Base-by-base conservation (phyloP, 257 asterid genomes). In the Paraleonurus japonicus region DNA sequence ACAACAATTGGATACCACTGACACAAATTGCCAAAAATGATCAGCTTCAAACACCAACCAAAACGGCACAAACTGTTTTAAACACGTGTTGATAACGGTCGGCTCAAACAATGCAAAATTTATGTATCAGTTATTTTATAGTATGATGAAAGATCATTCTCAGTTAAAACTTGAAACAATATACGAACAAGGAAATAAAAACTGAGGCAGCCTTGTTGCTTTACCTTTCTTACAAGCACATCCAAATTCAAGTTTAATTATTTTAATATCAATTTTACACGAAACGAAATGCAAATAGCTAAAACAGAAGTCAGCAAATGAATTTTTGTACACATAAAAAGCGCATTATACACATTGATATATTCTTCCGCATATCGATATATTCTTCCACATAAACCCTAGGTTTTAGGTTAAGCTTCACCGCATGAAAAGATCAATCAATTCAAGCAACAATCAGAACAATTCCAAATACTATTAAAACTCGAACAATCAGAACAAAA, bases 301-400 rank as follows among this genome's bases (percentile, higher is more conserved):
- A 71, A 65, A 79, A 32, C 37, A 53, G 11, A 51, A 41, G 32
- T 35, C 43, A 55, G 48, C 68, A 65, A 41, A 26, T 15, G 8
- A 57, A 10, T 33, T 4, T n/a, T 26, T 7, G 8, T 13, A 20
- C 51, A 23, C 71, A 22, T 17, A 9, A 4, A 26, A 69, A 54
- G 22, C 41, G 50, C 68, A 73, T 68, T 19, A 22, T 50, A 65
- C 54, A 23, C 33, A 68, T 37, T 30, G n/a, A n/a, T n/a, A n/a
- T n/a, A n/a, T n/a, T n/a, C n/a, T n/a, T n/a, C n/a, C n/a, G n/a
- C n/a, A n/a, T n/a, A n/a, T 35, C 12, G 39, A 12, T 53, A 72
- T 27, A 50, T 51, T 22, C 63, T 61, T 43, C 47, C 30, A 72
- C 68, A 16, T 33, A 74, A 80, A 26, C 78, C 75, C 77, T 71